Evolutionary conservation across 1,284 basidiomycete species (phyloP).

Genomic region (Cryptococcus amylolentus): DNA sequence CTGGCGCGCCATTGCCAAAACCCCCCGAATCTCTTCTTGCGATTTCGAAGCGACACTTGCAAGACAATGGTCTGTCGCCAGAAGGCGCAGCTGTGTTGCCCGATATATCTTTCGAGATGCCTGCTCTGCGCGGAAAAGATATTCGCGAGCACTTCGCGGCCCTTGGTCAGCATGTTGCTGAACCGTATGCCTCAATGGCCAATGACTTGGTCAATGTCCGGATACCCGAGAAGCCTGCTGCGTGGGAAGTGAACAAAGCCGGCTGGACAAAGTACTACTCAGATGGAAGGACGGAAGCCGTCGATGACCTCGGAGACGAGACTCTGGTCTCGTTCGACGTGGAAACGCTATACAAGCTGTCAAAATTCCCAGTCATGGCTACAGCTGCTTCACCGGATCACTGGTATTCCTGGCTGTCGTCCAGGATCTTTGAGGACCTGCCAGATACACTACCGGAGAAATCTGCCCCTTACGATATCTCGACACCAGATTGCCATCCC

Average conservation of each 20-base stretch:
- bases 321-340: constrained; percentile 83
- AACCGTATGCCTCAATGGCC: constrained; percentile 79
- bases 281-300: constrained; percentile 34
- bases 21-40: constrained; percentile 64
- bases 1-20: constrained; percentile 61
- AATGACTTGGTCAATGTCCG: constrained; percentile 58
- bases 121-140: constrained; percentile 73
- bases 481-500: constrained; percentile 21
- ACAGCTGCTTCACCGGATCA: constrained; percentile 75
- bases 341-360: constrained; percentile 82
- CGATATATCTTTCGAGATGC: constrained; percentile 75
- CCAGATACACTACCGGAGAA: constrained; percentile 13
- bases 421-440: constrained; percentile 69
- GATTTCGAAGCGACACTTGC: constrained; percentile 75
- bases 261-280: constrained; percentile 87
- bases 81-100: constrained; percentile 74
- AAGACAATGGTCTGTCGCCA: constrained; percentile 73
- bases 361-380: constrained; percentile 83
- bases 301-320: constrained; percentile 58
- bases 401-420: constrained; percentile 97
- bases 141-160: constrained; percentile 86
- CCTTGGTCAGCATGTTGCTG: constrained; percentile 67
- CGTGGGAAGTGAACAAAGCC: constrained; percentile 66
- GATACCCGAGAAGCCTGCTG: constrained; percentile 61
- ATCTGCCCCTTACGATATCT: constrained; percentile 30